Base-by-base conservation (phyloP, 768 basidiomycete species). In the Lactifluus echinatus region DNA sequence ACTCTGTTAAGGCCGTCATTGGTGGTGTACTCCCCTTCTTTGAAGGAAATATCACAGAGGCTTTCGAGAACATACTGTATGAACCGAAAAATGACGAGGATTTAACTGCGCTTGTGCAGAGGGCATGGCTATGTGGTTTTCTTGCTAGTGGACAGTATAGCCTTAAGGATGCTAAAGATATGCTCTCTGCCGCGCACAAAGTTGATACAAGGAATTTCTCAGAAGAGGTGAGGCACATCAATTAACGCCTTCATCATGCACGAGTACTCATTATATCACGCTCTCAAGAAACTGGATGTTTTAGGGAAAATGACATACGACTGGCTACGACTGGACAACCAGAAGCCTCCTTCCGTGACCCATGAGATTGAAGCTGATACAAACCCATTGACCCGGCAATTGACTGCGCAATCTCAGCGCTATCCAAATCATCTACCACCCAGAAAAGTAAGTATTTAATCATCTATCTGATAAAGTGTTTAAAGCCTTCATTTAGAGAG, bases 151-250 rank as follows among this genome's bases (percentile, higher is more conserved):
- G 75, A 2, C 67, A 61, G 1, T 72, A 75, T 53, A 69, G 69
- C 5, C 74, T 75, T 4, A 51, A 29, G 8, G 29, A 34, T 4
- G 10, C 76, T 19, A 71, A 70, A 43, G 73, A 70, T 52, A 68
- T 69, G 3, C 76, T 81, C 55, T 71, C 67, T 0, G 72, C 72
- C n/a, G 77, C 77, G 1, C 62, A 60, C 1, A 71, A 68, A 57
- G 76, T 84, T 21, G 69, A 83, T 60, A 79, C 79, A 1, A 57
- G 57, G 10, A 72, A 73, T 10, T 62, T 77, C 42, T 45, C 62
- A 1, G 57, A 65, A 1, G 59, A 64, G 37, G 80, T 81, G 53
- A 37, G 74, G 31, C 15, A 2, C 11, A 12, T 33, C 17, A 14
- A 49, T 21, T 3, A 31, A 5, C 31, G 10, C 10, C 26, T 40